These are phyloP conservation scores for Colletotrichum horii DNA, from an alignment of 2,329 filamentous ascomycete species.

Conservation along the genomic window DNA sequence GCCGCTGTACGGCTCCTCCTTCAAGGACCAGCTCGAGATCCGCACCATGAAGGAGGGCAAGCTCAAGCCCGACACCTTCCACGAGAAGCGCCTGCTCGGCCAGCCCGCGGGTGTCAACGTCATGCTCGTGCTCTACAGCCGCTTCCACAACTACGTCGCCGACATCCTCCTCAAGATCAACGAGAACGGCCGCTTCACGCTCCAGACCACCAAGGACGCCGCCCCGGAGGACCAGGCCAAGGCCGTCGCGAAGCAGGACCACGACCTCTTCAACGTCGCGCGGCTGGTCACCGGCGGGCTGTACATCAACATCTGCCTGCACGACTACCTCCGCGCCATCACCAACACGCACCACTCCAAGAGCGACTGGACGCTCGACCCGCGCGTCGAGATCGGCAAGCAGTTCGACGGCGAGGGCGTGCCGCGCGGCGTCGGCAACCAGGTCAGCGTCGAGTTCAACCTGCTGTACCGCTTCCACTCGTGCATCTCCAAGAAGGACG, in stretches of 20 bases:
- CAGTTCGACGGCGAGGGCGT: conserved; percentile 49
- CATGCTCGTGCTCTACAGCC: conserved; percentile 77
- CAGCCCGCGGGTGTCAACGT: conserved; percentile 73
- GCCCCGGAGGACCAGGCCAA: conserved; percentile 49
- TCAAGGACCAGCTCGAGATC: conserved; percentile 66
- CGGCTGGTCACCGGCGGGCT: conserved; percentile 75
- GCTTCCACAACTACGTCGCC: conserved; percentile 88
- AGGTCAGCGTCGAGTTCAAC: conserved; percentile 73
- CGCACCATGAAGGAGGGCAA: conserved; percentile 70
- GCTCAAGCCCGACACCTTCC: conserved; percentile 74
- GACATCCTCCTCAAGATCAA: conserved; percentile 83
- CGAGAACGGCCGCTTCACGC: conserved; percentile 78
- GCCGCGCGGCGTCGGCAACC: conserved; percentile 65
- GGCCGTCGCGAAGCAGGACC: conserved; percentile 72
- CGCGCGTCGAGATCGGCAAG: conserved; percentile 62
- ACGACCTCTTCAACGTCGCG: conserved; percentile 81
- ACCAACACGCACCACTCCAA: conserved; percentile 63
- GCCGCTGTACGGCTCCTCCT: conserved; percentile 73
- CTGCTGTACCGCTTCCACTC: conserved; percentile 71
- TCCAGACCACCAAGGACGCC: conserved; percentile 47
- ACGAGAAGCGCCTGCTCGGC: conserved; percentile 72
- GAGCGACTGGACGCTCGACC: conserved; percentile 67
- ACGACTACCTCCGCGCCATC: conserved; percentile 68
- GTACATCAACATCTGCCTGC: conserved; percentile 76
- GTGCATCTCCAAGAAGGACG: conserved; percentile 63